These are phyloP conservation scores for Juglanconis juglandina DNA, from an alignment of 2,329 filamentous ascomycete genomes.

Conservation along the genomic window DNA sequence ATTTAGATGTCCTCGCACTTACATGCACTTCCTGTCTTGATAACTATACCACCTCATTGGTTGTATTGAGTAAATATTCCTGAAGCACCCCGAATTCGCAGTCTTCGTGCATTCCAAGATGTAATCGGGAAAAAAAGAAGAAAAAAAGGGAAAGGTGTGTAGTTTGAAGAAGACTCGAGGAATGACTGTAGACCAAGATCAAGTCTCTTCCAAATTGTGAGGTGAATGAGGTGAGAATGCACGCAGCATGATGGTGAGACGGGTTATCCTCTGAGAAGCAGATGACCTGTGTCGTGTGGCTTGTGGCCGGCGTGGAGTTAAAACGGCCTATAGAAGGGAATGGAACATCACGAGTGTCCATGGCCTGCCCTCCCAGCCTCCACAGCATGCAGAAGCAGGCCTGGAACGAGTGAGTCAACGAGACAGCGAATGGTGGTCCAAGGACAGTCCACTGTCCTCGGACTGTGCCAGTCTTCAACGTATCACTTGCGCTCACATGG, in stretches of 20 bases:
- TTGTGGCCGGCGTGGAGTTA: too few species aligned
- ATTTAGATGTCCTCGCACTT: background rate
- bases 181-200: background rate
- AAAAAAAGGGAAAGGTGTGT: too few species aligned
- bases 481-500: background rate
- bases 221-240: background rate
- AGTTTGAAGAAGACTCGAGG: background rate
- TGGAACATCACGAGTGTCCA: too few species aligned
- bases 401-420: too few species aligned
- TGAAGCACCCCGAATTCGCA: background rate
- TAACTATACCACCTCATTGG: background rate
- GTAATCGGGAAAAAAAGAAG: too few species aligned
- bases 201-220: background rate
- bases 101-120: too few species aligned
- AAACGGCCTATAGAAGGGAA: too few species aligned
- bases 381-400: too few species aligned
- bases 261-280: too few species aligned
- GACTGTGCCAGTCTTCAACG: background rate
- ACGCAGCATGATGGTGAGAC: background rate
- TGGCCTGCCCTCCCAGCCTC: too few species aligned
- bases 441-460: background rate
- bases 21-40: background rate
- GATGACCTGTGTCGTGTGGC: too few species aligned
- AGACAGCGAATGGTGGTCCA: background rate
- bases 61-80: background rate